Evolutionary conservation across 2,329 filamentous ascomycete species (phyloP).

Genomic region (Fusarium sambucinum): DNA sequence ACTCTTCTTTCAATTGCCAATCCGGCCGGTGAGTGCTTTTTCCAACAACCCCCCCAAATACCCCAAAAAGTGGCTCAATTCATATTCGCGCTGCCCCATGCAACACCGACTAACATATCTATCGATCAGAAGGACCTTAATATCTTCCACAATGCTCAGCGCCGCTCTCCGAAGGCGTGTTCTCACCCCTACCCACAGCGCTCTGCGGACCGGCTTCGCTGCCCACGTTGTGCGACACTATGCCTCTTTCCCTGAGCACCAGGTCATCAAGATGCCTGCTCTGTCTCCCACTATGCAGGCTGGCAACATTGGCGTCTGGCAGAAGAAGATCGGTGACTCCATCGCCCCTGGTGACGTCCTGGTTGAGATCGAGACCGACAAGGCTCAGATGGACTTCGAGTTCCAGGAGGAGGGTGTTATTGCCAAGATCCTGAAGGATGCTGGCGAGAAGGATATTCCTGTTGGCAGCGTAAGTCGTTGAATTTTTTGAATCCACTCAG

Average conservation of each 20-base stretch:
- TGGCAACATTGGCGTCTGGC: conserved; percentile 96
- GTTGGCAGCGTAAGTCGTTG: conserved; percentile 86
- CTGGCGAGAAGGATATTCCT: conserved; percentile 91
- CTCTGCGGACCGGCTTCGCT: conserved; percentile 64
- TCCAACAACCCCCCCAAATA: background rate
- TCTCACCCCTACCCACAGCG: conserved; percentile 63
- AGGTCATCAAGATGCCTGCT: conserved; percentile 96
- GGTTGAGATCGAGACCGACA: conserved; percentile 99
- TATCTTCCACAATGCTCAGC: conserved; percentile 66
- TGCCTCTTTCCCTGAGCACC: conserved; percentile 93
- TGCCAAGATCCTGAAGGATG: conserved; percentile 92
- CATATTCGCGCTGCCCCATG: conserved; percentile 36
- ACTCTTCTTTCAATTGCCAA: conserved; percentile 42
- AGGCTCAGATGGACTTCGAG: conserved; percentile 99
- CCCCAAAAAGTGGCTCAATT: conserved; percentile 32
- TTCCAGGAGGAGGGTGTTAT: conserved; percentile 98
- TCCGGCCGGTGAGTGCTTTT: conserved; percentile 43
- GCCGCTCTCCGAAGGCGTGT: conserved; percentile 73
- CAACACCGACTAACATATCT: conserved; percentile 39
- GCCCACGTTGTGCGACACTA: conserved; percentile 72
- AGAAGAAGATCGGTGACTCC: conserved; percentile 93
- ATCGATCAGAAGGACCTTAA: conserved; percentile 49
- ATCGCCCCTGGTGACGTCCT: conserved; percentile 93
- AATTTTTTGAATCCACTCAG: conserved; percentile 27
- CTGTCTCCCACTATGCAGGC: conserved; percentile 97